These are phyloP conservation scores for Syncephalastrum sp. DNA, from an alignment of 371 early-diverging fungal species.

Conservation along the genomic window DNA sequence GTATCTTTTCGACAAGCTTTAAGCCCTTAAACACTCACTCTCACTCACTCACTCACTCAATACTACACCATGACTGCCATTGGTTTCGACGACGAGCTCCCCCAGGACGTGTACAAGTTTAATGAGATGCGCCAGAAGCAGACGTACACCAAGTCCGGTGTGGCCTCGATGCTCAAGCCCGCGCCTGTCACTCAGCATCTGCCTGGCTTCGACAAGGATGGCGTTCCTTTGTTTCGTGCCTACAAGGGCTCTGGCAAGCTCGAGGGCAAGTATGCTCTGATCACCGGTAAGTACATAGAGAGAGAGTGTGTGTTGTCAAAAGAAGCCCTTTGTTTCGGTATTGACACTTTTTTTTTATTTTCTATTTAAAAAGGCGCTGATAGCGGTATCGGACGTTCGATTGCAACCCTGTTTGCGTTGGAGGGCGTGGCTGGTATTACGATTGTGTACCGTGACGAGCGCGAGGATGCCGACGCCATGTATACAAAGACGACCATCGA, in stretches of 20 bases:
- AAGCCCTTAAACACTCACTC: too few relatives aligned
- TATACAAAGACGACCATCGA: slow-evolving; percentile 49
- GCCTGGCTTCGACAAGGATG: slow-evolving; percentile 37
- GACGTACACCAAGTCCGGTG: slow-evolving; percentile 43
- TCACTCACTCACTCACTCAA: too few relatives aligned
- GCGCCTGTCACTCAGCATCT: slow-evolving; percentile 49
- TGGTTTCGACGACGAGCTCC: slow-evolving; percentile 51
- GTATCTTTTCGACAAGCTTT: neutral
- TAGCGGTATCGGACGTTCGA: slow-evolving; percentile 48
- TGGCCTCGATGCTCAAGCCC: slow-evolving; percentile 46
- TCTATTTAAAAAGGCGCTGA: slow-evolving; percentile 35
- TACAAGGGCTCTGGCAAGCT: slow-evolving; percentile 46
- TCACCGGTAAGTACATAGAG: slow-evolving; percentile 31
- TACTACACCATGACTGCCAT: slow-evolving; percentile 26
- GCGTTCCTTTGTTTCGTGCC: slow-evolving; percentile 40
- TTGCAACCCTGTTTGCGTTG: slow-evolving; percentile 47
- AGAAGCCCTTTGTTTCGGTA: neutral
- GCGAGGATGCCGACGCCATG: slow-evolving; percentile 47
- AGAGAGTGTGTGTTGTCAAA: too few relatives aligned
- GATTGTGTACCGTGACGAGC: slow-evolving; percentile 50
- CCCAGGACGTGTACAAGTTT: slow-evolving; percentile 46
- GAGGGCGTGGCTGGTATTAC: slow-evolving; percentile 51
- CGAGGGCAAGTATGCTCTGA: slow-evolving; percentile 42
- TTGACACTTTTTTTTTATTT: neutral
- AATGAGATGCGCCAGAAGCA: slow-evolving; percentile 45